Percentiles rank a stretch among this genome's conserved stretches.
phyloP scores from a whole-genome alignment of 345 rosid genomes.

The Erodium maritimum region DNA sequence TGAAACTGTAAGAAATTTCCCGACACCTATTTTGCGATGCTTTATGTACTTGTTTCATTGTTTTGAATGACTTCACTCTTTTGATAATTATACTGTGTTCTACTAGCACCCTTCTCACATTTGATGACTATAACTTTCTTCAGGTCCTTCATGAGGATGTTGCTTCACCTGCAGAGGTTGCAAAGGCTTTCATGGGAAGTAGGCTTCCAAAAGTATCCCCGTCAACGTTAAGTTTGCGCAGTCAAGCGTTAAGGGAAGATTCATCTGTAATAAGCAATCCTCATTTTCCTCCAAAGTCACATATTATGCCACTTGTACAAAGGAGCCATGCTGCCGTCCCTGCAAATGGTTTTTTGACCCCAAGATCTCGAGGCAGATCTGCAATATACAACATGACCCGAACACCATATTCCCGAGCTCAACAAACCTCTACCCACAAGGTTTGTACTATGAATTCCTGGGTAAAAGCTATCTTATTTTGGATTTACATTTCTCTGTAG shows the following conservation, averaged over 20 bases:
- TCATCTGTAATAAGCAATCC: slow-evolving; percentile 22
- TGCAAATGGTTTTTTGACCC: slow-evolving; percentile 65
- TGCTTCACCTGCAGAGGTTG: slow-evolving; percentile 89
- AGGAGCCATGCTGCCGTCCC: slow-evolving; percentile 28
- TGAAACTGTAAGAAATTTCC: slow-evolving; percentile 28
- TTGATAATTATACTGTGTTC: background rate
- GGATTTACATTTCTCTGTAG: slow-evolving; percentile 1
- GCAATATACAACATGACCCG: slow-evolving; percentile 88
- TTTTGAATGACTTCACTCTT: background rate
- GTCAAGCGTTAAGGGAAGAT: slow-evolving; percentile 39
- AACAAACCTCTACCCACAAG: slow-evolving; percentile 34
- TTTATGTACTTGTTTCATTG: background rate
- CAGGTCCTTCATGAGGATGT: slow-evolving; percentile 65
- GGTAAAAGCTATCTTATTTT: slow-evolving; percentile 1
- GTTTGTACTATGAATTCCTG: slow-evolving; percentile 18
- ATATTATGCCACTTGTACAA: slow-evolving; percentile 39
- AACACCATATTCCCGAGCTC: slow-evolving; percentile 70
- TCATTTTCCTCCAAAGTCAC: slow-evolving; percentile 30
- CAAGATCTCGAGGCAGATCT: slow-evolving; percentile 76
- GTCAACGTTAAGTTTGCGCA: slow-evolving; percentile 32
- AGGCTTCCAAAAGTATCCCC: slow-evolving; percentile 64
- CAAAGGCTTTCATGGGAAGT: slow-evolving; percentile 88
- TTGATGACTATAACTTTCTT: slow-evolving; percentile 5
- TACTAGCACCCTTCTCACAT: background rate
- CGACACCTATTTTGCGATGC: background rate